Evolutionary conservation across 2,329 filamentous ascomycete genomes (phyloP).

Genomic region (Emergomyces pasteurianus): DNA sequence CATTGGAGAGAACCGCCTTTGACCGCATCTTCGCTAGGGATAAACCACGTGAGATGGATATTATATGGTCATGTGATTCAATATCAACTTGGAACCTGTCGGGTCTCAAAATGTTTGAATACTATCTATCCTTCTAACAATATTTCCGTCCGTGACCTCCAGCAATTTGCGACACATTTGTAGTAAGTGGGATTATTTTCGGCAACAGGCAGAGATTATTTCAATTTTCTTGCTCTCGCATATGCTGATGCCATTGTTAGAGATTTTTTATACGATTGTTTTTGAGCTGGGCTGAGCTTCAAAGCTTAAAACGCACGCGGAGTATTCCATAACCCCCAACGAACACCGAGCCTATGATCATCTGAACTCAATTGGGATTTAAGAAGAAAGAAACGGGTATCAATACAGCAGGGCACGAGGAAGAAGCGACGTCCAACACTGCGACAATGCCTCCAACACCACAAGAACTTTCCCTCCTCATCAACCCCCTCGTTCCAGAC

Average conservation of each 20-base stretch:
- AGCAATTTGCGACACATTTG: not conserved
- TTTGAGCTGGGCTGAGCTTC: not conserved
- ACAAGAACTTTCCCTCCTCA: conserved; percentile 36
- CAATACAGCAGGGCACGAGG: not conserved
- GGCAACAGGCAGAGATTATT: not conserved
- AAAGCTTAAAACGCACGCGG: too few species aligned
- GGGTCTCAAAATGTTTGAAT: too few species aligned
- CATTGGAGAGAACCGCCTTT: too few species aligned
- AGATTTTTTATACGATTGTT: not conserved
- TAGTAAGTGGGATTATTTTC: not conserved
- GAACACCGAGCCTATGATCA: not conserved
- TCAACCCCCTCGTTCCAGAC: conserved; percentile 36
- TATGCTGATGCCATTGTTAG: not conserved
- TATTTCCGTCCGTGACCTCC: not conserved
- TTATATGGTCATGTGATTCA: not conserved
- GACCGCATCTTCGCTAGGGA: too few species aligned
- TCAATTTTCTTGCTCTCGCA: not conserved
- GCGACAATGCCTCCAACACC: conserved; percentile 31
- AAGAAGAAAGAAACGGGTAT: not conserved
- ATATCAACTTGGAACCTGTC: not conserved
- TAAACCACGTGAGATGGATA: not conserved
- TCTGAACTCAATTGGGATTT: not conserved
- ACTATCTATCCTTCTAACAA: too few species aligned
- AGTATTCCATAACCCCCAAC: too few species aligned
- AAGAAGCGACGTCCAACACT: conserved; percentile 12